Conservation (phyloP, 805 yeast species). For the Scheffersomyces amazonensis region DNA sequence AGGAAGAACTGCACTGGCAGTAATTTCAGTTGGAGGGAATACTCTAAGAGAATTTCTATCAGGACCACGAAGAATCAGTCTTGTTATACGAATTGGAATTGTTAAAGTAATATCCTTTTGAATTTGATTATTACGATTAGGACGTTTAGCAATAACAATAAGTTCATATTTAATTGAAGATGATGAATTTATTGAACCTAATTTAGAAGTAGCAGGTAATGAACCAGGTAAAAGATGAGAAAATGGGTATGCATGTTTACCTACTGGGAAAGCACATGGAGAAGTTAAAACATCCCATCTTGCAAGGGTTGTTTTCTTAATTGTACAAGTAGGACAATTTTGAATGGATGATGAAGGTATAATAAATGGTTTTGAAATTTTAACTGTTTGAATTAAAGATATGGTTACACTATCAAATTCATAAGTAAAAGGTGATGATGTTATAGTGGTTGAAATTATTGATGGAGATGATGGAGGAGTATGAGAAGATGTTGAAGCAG, state of each 20-base stretch:
- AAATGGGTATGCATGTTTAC: constrained; percentile 87
- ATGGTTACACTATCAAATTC: constrained; percentile 58
- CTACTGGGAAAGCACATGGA: constrained; percentile 56
- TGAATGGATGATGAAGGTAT: constrained; percentile 45
- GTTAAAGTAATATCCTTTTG: constrained; percentile 28
- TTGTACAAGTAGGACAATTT: constrained; percentile 58
- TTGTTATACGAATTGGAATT: constrained; percentile 67
- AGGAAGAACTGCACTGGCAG: constrained; percentile 85
- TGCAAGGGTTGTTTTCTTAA: constrained; percentile 61
- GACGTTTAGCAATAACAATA: constrained; percentile 51
- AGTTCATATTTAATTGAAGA: constrained; percentile 70
- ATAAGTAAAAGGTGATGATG: constrained; percentile 15
- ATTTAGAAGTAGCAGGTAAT: constrained; percentile 73
- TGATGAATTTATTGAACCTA: constrained; percentile 50
- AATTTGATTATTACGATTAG: no score
- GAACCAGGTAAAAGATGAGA: constrained; percentile 86
- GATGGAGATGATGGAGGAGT: constrained; percentile 7
- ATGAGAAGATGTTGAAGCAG: not conserved
- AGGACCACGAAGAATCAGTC: constrained; percentile 78
- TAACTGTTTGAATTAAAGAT: constrained; percentile 68
- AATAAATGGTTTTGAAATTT: constrained; percentile 62
- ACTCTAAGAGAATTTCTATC: constrained; percentile 86
- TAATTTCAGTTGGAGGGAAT: constrained; percentile 92
- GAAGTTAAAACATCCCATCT: constrained; percentile 80
- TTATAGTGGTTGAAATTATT: constrained; percentile 14